phyloP scores from a whole-genome alignment of 164 flowering plant genomes.

The Sedum album region DNA sequence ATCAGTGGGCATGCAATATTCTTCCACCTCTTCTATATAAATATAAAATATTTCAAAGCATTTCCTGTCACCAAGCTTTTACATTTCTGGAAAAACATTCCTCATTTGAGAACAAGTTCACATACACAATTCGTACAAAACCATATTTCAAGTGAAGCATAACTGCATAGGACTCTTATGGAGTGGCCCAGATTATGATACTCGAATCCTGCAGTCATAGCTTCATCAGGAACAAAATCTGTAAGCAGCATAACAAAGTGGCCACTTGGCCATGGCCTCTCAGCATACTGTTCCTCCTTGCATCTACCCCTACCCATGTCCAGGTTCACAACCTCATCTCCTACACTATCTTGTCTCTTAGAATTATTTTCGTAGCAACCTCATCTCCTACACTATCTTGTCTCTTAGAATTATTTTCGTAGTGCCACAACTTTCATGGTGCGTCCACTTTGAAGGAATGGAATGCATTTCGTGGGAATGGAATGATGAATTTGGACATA shows the following conservation, averaged over 20 bases:
- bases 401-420: slow-evolving; percentile 12
- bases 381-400: slow-evolving; percentile 34
- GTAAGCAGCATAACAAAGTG: background rate
- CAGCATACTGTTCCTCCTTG: background rate
- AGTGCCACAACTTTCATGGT: background rate
- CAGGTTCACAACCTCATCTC: background rate
- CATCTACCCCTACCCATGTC: background rate
- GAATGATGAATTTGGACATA: no score
- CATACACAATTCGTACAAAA: background rate
- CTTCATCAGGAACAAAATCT: background rate
- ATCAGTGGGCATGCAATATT: background rate
- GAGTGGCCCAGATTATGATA: background rate
- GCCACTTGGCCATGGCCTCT: background rate
- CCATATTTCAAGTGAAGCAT: background rate
- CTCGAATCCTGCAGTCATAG: background rate
- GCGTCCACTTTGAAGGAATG: no score
- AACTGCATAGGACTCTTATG: no score
- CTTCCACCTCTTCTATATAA: background rate
- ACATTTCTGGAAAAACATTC: background rate
- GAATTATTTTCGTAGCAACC: slow-evolving; percentile 17
- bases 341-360: slow-evolving; percentile 37
- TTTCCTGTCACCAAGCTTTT: background rate
- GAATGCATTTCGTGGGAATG: no score
- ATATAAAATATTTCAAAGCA: background rate
- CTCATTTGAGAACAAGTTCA: background rate